A percentile compares a stretch with the other conserved stretches of the same genome.
phyloP scores from a whole-genome alignment of 768 basidiomycete species.

The Pulveroboletus ravenelii region DNA sequence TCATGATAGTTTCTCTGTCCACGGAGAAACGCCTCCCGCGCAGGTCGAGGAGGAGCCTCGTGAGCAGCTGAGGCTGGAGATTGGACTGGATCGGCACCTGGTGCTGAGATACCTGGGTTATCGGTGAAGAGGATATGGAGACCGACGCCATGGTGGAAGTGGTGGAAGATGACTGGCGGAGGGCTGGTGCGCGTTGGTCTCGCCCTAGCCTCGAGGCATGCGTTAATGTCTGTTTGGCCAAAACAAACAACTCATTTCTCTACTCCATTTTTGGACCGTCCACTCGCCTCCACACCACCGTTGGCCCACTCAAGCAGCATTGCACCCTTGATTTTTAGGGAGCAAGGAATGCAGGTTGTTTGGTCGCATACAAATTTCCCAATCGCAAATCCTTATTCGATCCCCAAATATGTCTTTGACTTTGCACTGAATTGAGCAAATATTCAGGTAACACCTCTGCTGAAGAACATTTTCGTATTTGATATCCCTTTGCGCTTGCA shows the following conservation, averaged over 20 bases:
- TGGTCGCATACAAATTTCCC: background rate
- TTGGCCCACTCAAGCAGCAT: background rate
- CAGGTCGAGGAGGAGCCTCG: conserved; percentile 86
- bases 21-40: conserved; percentile 89
- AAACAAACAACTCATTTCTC: conserved; percentile 25
- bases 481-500: conserved; percentile 13
- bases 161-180: conserved; percentile 9
- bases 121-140: conserved; percentile 48
- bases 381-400: conserved; percentile 3
- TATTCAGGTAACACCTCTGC: background rate
- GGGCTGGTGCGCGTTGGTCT: conserved; percentile 17
- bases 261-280: background rate
- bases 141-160: conserved; percentile 34
- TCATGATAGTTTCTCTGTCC: conserved; percentile 97
- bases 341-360: background rate
- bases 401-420: conserved; percentile 5
- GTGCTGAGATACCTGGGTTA: conserved; percentile 52
- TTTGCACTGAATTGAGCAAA: conserved; percentile 12
- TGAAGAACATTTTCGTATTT: conserved; percentile 16
- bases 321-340: background rate
- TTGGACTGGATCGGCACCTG: conserved; percentile 57
- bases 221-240: conserved; percentile 25
- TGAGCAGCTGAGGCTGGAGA: conserved; percentile 82
- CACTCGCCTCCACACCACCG: background rate
- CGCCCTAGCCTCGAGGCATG: conserved; percentile 29